Percentiles rank a stretch among this genome's conserved stretches.
These are phyloP conservation scores for Nemania diffusa DNA, from an alignment of 2,329 filamentous ascomycete species.

Conservation along the genomic window DNA sequence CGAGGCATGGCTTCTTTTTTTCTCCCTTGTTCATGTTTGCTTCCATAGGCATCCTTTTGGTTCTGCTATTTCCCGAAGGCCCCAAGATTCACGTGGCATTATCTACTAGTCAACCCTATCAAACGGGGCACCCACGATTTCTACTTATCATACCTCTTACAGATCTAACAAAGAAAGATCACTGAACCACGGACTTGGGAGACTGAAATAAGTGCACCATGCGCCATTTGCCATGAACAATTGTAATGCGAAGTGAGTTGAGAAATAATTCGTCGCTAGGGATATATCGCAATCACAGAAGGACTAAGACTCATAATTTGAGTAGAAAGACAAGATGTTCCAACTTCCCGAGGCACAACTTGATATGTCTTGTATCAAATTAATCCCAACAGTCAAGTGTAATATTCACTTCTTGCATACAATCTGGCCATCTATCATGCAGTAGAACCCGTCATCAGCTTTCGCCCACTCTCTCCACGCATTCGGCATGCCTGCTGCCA, in stretches of 20 bases:
- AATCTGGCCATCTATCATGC: conserved; percentile 29
- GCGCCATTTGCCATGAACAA: too few relatives aligned
- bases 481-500: conserved; percentile 17
- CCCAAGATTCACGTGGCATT: too few relatives aligned
- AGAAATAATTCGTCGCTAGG: too few relatives aligned
- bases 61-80: background rate
- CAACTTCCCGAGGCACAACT: background rate
- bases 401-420: conserved; percentile 29
- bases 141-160: too few relatives aligned
- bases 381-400: background rate
- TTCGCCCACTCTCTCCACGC: conserved; percentile 33
- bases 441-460: conserved; percentile 30
- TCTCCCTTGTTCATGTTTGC: conserved; percentile 3
- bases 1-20: conserved; percentile 33
- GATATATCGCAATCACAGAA: background rate
- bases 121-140: too few relatives aligned
- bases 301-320: background rate
- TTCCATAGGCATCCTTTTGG: background rate
- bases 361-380: background rate
- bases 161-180: too few relatives aligned
- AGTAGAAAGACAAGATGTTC: background rate
- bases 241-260: too few relatives aligned
- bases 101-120: too few relatives aligned
- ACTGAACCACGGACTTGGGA: too few relatives aligned
- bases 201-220: too few relatives aligned